A percentile compares a stretch with the other conserved stretches of the same genome.
phyloP scores from a whole-genome alignment of 2,329 filamentous ascomycete species.

The Polytolypa hystricis region DNA sequence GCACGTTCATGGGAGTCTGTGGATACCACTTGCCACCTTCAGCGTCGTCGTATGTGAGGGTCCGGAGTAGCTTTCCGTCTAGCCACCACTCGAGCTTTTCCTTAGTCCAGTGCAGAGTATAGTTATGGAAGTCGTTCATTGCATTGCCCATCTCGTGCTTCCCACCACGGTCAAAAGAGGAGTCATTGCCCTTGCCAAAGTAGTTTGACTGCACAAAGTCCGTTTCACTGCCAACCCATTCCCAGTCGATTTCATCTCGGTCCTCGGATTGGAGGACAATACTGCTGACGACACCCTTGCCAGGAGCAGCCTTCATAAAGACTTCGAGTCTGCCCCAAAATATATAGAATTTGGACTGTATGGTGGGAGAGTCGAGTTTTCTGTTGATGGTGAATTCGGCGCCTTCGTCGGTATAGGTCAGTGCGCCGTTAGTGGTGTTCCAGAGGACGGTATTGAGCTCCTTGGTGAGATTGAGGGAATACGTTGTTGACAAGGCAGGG shows the following conservation, averaged over 20 bases:
- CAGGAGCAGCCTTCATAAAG: slow-evolving; percentile 73
- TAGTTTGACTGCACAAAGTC: slow-evolving; percentile 67
- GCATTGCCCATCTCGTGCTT: slow-evolving; percentile 58
- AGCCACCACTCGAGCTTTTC: slow-evolving; percentile 54
- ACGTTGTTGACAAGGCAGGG: slow-evolving; percentile 49
- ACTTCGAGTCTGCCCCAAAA: slow-evolving; percentile 92
- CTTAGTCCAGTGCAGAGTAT: slow-evolving; percentile 54
- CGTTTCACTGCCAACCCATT: slow-evolving; percentile 24
- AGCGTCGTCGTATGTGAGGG: slow-evolving; percentile 51
- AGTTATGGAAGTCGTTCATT: slow-evolving; percentile 34
- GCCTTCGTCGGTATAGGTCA: slow-evolving; percentile 59
- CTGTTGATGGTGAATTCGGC: slow-evolving; percentile 68
- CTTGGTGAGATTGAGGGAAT: slow-evolving; percentile 34
- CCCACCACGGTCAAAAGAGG: slow-evolving; percentile 69
- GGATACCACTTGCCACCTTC: slow-evolving; percentile 56
- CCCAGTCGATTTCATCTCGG: slow-evolving; percentile 93
- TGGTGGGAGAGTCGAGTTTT: slow-evolving; percentile 73
- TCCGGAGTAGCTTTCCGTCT: slow-evolving; percentile 51
- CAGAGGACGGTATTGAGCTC: slow-evolving; percentile 55
- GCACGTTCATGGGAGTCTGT: slow-evolving; percentile 63
- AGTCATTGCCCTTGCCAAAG: slow-evolving; percentile 90
- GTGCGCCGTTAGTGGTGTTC: slow-evolving; percentile 53
- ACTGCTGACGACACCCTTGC: slow-evolving; percentile 83
- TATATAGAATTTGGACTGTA: slow-evolving; percentile 87
- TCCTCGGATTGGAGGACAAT: slow-evolving; percentile 86